Evolutionary conservation across 2,329 filamentous ascomycete genomes (phyloP), one percentile per base, ranked within the genome.

Genomic region (Colletotrichum incanum): DNA sequence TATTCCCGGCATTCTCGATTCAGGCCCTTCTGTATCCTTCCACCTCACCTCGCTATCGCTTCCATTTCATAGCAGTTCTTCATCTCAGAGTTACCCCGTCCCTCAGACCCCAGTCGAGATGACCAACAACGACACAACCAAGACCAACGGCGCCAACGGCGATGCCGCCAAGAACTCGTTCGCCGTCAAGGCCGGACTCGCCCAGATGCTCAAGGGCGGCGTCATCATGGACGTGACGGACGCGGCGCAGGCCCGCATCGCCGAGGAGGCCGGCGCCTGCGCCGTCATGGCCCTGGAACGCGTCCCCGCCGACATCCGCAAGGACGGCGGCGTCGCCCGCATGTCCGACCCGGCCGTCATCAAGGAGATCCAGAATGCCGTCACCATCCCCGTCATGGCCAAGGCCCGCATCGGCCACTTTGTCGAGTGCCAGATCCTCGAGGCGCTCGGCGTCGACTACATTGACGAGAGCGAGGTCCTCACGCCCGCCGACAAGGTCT

Each of bases 191-290:
- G 93, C 94, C 65, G 96, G 96, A 72, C 88, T 99, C 75, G 96
- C 96, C 31, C 93, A 97, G 84, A 99, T 99, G 96, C 88, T 98
- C 84, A 98, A 98, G 89, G 96, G 96, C 81, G 96, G 96, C 79
- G 96, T 99, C 76, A 99, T 99, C 85, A 99, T 99, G 96, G 96
- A 99, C 84, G 96, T 98, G 71, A 94, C 97, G 75, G 94, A 96
- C 82, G 94, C 95, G 34, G 93, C 94, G 80, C 95, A 97, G 87
- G 95, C 96, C 74, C 94, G 94, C 85, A 98, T 99, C 82, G 96
- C 96, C 81, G 96, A 99, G 84, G 95, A 98, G 83, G 95, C 96
- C 73, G 96, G 96, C 74, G 96, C 96, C 74, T 93, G 92, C 77
- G 96, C 96, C 80, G 96, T 99, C 86, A 99, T 99, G 96, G 96